These are phyloP conservation scores for Ascochyta clinopodiicola DNA, from an alignment of 2,329 filamentous ascomycete species.

Conservation along the genomic window DNA sequence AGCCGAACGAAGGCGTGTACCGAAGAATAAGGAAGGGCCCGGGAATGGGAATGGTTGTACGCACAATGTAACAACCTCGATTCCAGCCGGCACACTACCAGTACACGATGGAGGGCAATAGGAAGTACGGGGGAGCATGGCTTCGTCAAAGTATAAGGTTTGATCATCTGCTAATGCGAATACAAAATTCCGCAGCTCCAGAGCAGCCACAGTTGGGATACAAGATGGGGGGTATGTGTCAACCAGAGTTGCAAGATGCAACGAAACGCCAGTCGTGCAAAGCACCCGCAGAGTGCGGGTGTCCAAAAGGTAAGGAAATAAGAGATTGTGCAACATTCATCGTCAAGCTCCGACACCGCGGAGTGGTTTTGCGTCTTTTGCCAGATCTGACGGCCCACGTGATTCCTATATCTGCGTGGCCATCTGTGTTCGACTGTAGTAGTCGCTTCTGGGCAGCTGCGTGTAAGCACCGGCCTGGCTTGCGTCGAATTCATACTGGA, in stretches of 20 bases:
- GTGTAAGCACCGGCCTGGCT: constrained; percentile 13
- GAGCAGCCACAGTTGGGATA: neutral
- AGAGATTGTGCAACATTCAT: constrained; percentile 7
- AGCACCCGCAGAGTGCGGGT: neutral
- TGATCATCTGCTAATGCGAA: constrained; percentile 1
- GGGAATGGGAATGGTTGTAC: neutral
- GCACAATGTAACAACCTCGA: neutral
- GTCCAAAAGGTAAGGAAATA: neutral
- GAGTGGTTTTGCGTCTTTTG: neutral
- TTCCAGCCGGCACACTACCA: neutral
- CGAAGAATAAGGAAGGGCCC: neutral
- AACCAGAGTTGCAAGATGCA: constrained; percentile 13
- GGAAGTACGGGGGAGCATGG: too few relatives aligned
- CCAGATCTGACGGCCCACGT: neutral
- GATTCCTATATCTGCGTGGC: neutral
- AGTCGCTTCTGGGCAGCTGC: constrained; percentile 7
- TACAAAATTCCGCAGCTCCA: neutral
- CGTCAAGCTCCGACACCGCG: neutral
- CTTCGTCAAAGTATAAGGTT: neutral
- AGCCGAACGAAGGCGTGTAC: neutral
- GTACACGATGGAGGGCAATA: too few relatives aligned
- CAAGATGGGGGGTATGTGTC: constrained; percentile 17
- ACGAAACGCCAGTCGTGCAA: constrained; percentile 13
- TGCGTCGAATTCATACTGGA: constrained; percentile 13
- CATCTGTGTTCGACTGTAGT: constrained; percentile 3